phyloP scores from a whole-genome alignment of 495 filamentous ascomycete genomes.

The Tuber umbilicatum region DNA sequence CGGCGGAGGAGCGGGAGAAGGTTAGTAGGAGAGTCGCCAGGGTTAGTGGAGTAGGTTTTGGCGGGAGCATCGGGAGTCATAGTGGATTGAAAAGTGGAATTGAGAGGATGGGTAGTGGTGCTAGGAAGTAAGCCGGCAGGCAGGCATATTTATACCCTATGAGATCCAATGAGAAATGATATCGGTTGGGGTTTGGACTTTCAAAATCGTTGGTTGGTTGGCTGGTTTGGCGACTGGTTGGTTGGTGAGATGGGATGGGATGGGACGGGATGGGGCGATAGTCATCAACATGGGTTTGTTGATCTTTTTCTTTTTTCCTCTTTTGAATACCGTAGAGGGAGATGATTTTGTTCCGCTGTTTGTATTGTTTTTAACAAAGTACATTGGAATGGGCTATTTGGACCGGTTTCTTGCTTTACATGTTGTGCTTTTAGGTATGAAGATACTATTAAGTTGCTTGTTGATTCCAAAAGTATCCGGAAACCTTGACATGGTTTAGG shows the following conservation, averaged over 20 bases:
- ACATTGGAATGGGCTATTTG: not conserved
- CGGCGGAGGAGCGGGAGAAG: slow-evolving; percentile 28
- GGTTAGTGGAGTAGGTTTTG: slow-evolving; percentile 28
- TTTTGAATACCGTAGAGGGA: not conserved
- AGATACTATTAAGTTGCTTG: too few relatives aligned
- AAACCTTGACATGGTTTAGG: too few relatives aligned
- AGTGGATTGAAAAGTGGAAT: slow-evolving; percentile 30
- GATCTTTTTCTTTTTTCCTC: not conserved
- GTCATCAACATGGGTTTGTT: not conserved
- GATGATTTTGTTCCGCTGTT: not conserved
- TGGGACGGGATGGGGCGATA: not conserved
- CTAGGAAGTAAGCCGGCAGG: slow-evolving; percentile 6
- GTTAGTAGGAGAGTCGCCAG: slow-evolving; percentile 31
- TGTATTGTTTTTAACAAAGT: not conserved
- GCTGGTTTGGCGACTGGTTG: not conserved
- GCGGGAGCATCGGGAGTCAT: slow-evolving; percentile 23
- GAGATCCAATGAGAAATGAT: not conserved
- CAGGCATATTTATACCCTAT: not conserved
- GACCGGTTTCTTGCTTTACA: not conserved
- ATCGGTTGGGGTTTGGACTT: not conserved
- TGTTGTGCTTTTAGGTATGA: not conserved
- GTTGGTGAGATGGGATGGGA: not conserved
- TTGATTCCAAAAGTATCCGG: too few relatives aligned
- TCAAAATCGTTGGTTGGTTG: not conserved
- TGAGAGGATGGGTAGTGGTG: slow-evolving; percentile 28